Base-by-base conservation (phyloP, 1,139 yeast genomes). In the Citeromyces hawaiiensis region DNA sequence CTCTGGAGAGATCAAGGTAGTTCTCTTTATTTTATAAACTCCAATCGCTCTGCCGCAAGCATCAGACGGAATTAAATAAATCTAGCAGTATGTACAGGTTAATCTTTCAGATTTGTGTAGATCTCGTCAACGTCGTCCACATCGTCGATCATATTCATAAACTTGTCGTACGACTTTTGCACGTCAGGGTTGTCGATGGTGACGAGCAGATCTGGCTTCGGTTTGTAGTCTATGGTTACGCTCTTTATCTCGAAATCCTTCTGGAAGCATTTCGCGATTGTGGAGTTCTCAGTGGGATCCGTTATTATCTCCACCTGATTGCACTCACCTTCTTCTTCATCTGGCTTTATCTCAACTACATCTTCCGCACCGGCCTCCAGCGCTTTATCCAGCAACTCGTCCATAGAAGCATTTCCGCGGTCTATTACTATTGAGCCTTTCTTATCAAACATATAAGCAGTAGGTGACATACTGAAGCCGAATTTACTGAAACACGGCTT, bases 281-380 rank as follows among this genome's bases (percentile, higher is more conserved):
- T 61, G 42, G 79, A 74, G 13, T 86, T 67, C 13, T 74, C 81
- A 10, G 66, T 55, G 0, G 88, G 76, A 32, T 72, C 85, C 0
- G 93, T 80, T 35, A 70, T 54, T 2, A 68, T 50, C 41, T 64
- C 66, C 36, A 59, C 45, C 16, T 42, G 14, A 42, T 45, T 13
- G 44, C 36, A 19, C 21, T 19, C 21, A 60, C 59, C 63, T 10
- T 70, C 71, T 17, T 64, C 67, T 41, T 67, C 66, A 39, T 57
- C 56, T 18, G 66, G 71, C 21, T 57, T 63, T 38, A 63, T 62
- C 34, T 68, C 73, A 41, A 71, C 83, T 7, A 83, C 70, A 52
- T 91, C 97, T 46, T 83, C 93, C 8, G 91, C 88, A 0, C 95
- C 96, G 14, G 75, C 54, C 16, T 88, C 97, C 27, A 85, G 64